These are phyloP conservation scores for Chrysoporthe cubensis DNA, from an alignment of 2,329 filamentous ascomycete genomes.

Conservation along the genomic window DNA sequence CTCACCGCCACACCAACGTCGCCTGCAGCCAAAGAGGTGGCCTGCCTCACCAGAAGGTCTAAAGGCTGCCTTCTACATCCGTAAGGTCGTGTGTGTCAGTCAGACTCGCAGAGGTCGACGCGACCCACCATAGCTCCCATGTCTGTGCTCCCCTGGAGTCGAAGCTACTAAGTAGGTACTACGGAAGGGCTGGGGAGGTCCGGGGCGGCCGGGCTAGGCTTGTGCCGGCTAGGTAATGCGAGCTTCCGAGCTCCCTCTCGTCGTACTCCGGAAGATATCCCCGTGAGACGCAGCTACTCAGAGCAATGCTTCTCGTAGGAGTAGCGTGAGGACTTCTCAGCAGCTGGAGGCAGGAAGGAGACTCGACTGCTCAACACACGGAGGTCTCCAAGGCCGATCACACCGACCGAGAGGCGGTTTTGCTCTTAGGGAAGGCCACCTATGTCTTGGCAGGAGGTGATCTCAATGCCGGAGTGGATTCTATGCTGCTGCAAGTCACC, in stretches of 20 bases:
- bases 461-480: too few relatives aligned
- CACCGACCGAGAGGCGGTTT: too few relatives aligned
- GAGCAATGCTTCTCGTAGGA: background rate
- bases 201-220: conserved; percentile 5
- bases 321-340: background rate
- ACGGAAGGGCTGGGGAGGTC: background rate
- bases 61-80: background rate
- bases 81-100: background rate
- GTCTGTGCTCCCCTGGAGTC: background rate
- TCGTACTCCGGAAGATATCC: background rate
- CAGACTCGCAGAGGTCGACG: background rate
- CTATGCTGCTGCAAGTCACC: too few relatives aligned
- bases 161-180: background rate
- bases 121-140: background rate
- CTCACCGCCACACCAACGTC: background rate
- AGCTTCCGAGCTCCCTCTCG: background rate
- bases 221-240: conserved; percentile 1
- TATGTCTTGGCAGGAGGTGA: too few relatives aligned
- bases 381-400: too few relatives aligned
- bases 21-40: background rate
- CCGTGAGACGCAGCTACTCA: background rate
- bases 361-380: background rate
- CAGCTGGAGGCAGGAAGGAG: background rate
- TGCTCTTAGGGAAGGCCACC: too few relatives aligned
- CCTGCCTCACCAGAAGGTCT: background rate